Percentiles rank a stretch among this genome's conserved stretches.
Evolutionary conservation across 306 rosid genomes (phyloP).

Genomic region (Cercis canadensis): DNA sequence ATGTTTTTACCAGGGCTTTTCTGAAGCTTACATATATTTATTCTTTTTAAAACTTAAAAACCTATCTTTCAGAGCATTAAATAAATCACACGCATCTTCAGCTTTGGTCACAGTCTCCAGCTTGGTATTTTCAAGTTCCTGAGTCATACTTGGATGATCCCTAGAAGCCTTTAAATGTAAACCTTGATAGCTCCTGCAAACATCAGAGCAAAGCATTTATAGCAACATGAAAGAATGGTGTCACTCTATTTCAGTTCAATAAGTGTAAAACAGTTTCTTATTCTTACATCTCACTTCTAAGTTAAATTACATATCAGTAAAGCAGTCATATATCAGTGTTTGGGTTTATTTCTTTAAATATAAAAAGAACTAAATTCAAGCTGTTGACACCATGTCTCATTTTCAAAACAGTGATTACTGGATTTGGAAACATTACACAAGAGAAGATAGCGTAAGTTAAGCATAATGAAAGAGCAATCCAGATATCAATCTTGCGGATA

Average conservation of each 20-base stretch:
- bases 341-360: too few relatives aligned
- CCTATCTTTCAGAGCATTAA: constrained; percentile 69
- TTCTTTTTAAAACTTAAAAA: constrained; percentile 76
- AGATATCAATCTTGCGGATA: too few relatives aligned
- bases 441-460: too few relatives aligned
- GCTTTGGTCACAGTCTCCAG: constrained; percentile 46
- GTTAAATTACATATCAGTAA: constrained; percentile 42
- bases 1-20: constrained; percentile 15
- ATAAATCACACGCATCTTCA: constrained; percentile 53
- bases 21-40: constrained; percentile 66
- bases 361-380: too few relatives aligned
- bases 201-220: constrained; percentile 15
- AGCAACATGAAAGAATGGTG: background rate
- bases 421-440: too few relatives aligned
- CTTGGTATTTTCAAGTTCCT: constrained; percentile 53
- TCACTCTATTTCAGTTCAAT: constrained; percentile 14
- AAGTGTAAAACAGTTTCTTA: constrained; percentile 29
- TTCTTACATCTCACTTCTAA: constrained; percentile 36
- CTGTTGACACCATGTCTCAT: too few relatives aligned
- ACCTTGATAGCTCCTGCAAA: constrained; percentile 59
- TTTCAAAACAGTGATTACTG: too few relatives aligned
- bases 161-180: constrained; percentile 65
- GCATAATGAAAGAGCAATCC: too few relatives aligned
- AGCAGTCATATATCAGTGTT: constrained; percentile 41
- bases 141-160: constrained; percentile 56